Evolutionary conservation across 2,329 filamentous ascomycete genomes (phyloP).

Genomic region (Fusarium penzigii): DNA sequence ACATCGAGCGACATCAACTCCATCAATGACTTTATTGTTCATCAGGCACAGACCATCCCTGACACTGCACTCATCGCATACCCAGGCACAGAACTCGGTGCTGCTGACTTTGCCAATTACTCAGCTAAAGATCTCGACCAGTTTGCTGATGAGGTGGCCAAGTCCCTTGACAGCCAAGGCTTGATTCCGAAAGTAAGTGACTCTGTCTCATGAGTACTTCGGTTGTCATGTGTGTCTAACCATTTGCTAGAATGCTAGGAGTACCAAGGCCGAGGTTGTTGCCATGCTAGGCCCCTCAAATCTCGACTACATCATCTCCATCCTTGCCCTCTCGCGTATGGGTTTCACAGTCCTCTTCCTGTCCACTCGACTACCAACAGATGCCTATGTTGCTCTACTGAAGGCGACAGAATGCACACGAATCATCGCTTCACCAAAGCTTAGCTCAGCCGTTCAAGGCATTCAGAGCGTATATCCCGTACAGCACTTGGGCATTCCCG

Average conservation of each 20-base stretch:
- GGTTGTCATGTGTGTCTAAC: background rate
- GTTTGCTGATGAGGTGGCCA: constrained; percentile 26
- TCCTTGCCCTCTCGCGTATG: constrained; percentile 53
- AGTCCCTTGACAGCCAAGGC: constrained; percentile 7
- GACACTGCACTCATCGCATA: constrained; percentile 26
- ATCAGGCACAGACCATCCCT: constrained; percentile 21
- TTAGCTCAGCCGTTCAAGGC: background rate
- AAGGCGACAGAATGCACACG: constrained; percentile 13
- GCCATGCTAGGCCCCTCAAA: constrained; percentile 51
- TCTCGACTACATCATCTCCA: constrained; percentile 54
- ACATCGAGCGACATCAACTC: constrained; percentile 16
- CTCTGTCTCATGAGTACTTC: too few species aligned
- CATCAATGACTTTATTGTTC: constrained; percentile 25
- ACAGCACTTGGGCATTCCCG: constrained; percentile 6
- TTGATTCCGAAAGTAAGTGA: constrained; percentile 11
- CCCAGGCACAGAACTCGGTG: constrained; percentile 17
- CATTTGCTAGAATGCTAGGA: background rate
- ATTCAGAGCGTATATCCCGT: constrained; percentile 14
- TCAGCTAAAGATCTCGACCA: constrained; percentile 25
- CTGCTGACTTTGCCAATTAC: constrained; percentile 24
- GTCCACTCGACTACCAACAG: constrained; percentile 17
- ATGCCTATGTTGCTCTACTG: constrained; percentile 17
- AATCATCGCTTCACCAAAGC: constrained; percentile 14
- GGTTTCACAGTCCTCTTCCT: constrained; percentile 46
- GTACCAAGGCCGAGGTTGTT: constrained; percentile 36